Conservation (phyloP, 1,139 yeast genomes). For the Nadsonia starkeyi-henricii region DNA sequence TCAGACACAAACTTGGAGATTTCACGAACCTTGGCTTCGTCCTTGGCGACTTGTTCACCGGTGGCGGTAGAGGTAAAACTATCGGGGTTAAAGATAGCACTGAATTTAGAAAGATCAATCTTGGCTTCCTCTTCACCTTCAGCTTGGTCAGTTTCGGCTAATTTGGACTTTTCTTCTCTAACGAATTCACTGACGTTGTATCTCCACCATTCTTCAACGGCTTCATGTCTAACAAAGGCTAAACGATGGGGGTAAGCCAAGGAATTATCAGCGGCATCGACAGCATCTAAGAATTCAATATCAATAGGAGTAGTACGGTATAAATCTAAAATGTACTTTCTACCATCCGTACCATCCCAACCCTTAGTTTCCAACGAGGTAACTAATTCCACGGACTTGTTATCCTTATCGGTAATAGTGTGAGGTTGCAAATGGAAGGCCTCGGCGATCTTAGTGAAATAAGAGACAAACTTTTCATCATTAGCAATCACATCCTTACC, state of each 20-base stretch:
- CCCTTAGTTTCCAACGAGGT: conserved; percentile 80
- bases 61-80: conserved; percentile 38
- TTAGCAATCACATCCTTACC: conserved; percentile 37
- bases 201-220: conserved; percentile 84
- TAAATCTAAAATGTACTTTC: conserved; percentile 73
- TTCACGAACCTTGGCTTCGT: conserved; percentile 53
- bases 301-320: conserved; percentile 79
- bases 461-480: conserved; percentile 37
- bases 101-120: conserved; percentile 3
- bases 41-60: conserved; percentile 29
- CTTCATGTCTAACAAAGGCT: conserved; percentile 70
- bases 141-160: conserved; percentile 11
- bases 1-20: conserved; percentile 50
- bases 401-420: conserved; percentile 33
- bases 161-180: conserved; percentile 12
- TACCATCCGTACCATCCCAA: conserved; percentile 69
- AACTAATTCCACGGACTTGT: conserved; percentile 34
- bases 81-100: conserved; percentile 60
- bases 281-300: conserved; percentile 50
- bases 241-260: conserved; percentile 72
- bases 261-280: conserved; percentile 24
- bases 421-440: conserved; percentile 70
- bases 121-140: conserved; percentile 28
- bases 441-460: conserved; percentile 51
- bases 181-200: conserved; percentile 42